Conservation (phyloP, 192 early-diverging fungal species). For the Glomus cerebriforme region DNA sequence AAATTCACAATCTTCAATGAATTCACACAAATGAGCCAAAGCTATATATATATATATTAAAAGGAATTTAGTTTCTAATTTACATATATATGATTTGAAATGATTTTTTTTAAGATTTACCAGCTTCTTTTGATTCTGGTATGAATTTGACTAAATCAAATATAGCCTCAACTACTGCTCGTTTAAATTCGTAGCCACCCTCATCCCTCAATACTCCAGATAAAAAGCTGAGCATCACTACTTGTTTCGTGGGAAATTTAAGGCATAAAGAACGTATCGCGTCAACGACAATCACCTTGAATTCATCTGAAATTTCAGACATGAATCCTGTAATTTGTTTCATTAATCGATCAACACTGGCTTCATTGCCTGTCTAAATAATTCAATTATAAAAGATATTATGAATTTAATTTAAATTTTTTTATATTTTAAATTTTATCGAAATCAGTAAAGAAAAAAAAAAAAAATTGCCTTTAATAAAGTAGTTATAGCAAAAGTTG, state of each 20-base stretch:
- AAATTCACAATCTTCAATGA: conserved; percentile 99
- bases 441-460: conserved; percentile 12
- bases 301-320: conserved; percentile 98
- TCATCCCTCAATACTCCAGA: conserved; percentile 93
- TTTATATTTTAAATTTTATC: not conserved
- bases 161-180: conserved; percentile 95
- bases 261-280: conserved; percentile 95
- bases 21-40: conserved; percentile 95
- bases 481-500: conserved; percentile 99
- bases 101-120: conserved; percentile 40
- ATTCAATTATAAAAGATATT: not conserved
- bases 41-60: conserved; percentile 49
- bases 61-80: conserved; percentile 7
- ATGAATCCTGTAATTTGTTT: conserved; percentile 99
- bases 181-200: conserved; percentile 97
- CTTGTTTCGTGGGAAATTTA: conserved; percentile 96
- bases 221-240: conserved; percentile 90
- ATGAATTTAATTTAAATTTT: not conserved
- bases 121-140: conserved; percentile 90
- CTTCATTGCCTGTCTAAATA: conserved; percentile 92
- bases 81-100: not conserved
- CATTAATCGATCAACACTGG: conserved; percentile 96
- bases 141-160: conserved; percentile 94
- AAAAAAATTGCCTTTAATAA: conserved; percentile 68
- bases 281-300: conserved; percentile 99